phyloP scores from a whole-genome alignment of 768 basidiomycete species.

The Royoungia palumana region DNA sequence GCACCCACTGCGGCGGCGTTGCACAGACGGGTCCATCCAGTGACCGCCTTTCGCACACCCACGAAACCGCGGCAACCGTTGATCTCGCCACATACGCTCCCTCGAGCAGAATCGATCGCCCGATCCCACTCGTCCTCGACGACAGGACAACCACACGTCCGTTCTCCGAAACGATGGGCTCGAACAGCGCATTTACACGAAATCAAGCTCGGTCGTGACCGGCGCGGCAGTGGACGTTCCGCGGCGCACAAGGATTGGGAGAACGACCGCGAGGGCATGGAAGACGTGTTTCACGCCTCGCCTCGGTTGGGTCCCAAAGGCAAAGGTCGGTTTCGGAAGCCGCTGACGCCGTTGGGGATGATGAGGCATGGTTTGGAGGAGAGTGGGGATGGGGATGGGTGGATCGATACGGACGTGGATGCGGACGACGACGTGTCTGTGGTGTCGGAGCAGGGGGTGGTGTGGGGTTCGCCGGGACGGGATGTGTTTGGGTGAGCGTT shows the following conservation, averaged over 20 bases:
- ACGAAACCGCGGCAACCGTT: conserved; percentile 14
- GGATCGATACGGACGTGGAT: conserved; percentile 42
- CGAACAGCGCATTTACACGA: conserved; percentile 68
- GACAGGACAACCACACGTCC: conserved; percentile 9
- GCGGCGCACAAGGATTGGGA: conserved; percentile 10
- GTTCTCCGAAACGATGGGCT: conserved; percentile 56
- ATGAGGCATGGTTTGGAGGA: conserved; percentile 9
- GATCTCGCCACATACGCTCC: conserved; percentile 26
- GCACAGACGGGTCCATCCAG: conserved; percentile 9
- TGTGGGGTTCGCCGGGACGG: conserved; percentile 3
- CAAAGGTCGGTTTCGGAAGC: conserved; percentile 1
- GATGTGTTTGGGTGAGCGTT: conserved; percentile 17
- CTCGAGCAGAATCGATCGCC: conserved; percentile 15
- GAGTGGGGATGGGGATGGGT: conserved; percentile 26
- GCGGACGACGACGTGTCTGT: conserved; percentile 23
- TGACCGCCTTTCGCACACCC: conserved; percentile 18
- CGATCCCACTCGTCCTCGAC: conserved; percentile 24
- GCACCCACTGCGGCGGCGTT: background rate
- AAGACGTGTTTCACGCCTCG: conserved; percentile 17
- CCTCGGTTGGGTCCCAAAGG: background rate
- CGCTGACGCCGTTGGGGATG: conserved; percentile 9
- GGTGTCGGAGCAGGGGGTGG: conserved; percentile 12
- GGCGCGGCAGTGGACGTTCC: conserved; percentile 8
- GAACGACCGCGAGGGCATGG: conserved; percentile 1
- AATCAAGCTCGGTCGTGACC: conserved; percentile 34